Evolutionary conservation across 371 early-diverging fungal species (phyloP).

Genomic region (Apophysomyces trapeziformis): DNA sequence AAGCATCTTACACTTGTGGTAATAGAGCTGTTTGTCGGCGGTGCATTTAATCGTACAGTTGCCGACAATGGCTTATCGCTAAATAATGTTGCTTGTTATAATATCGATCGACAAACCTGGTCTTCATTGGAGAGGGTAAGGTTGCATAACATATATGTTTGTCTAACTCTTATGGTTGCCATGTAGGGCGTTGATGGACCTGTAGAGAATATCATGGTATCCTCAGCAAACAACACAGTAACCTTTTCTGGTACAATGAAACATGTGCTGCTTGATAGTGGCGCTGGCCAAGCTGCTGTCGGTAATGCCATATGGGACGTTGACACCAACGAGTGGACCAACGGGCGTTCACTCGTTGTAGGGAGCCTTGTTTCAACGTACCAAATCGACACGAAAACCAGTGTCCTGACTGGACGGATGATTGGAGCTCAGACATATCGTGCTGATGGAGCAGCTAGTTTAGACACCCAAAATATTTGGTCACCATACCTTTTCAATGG

Average conservation of each 20-base stretch:
- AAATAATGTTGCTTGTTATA: slow-evolving; percentile 37
- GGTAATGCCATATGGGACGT: slow-evolving; percentile 35
- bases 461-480: slow-evolving; percentile 15
- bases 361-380: slow-evolving; percentile 19
- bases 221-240: slow-evolving; percentile 22
- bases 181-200: slow-evolving; percentile 38
- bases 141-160: not conserved
- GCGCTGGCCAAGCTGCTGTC: not conserved
- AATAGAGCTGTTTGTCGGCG: slow-evolving; percentile 40
- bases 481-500: slow-evolving; percentile 12
- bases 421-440: slow-evolving; percentile 40
- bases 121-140: slow-evolving; percentile 29
- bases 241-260: slow-evolving; percentile 39
- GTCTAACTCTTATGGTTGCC: not conserved
- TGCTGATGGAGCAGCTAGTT: slow-evolving; percentile 22
- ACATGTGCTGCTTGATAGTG: slow-evolving; percentile 4
- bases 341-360: slow-evolving; percentile 21
- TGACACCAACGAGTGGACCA: slow-evolving; percentile 21
- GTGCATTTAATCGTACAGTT: slow-evolving; percentile 33
- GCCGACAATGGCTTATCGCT: slow-evolving; percentile 6
- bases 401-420: slow-evolving; percentile 29
- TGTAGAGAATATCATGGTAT: slow-evolving; percentile 27
- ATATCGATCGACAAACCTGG: slow-evolving; percentile 29
- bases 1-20: not conserved
- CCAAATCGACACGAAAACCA: not conserved